Evolutionary conservation across 805 yeast genomes (phyloP).

Genomic region (Hanseniaspora lindneri): DNA sequence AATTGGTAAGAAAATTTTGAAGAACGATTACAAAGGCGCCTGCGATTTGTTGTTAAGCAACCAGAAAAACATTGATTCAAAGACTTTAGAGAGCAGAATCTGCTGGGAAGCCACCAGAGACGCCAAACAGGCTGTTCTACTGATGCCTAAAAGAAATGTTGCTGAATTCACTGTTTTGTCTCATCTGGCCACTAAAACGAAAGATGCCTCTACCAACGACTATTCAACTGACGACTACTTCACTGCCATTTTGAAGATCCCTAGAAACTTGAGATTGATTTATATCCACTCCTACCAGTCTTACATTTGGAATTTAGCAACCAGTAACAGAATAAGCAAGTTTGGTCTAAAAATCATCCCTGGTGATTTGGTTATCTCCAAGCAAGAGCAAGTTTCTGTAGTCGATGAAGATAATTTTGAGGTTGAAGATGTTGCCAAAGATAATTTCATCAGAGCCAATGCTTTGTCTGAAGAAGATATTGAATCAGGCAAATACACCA

Average conservation of each 20-base stretch:
- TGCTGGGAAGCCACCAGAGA: constrained; percentile 68
- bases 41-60: constrained; percentile 70
- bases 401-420: constrained; percentile 44
- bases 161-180: constrained; percentile 71
- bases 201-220: constrained; percentile 34
- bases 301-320: constrained; percentile 83
- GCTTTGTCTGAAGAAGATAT: constrained; percentile 66
- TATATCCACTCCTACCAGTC: constrained; percentile 97
- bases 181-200: constrained; percentile 42
- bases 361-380: constrained; percentile 62
- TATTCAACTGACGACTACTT: constrained; percentile 49
- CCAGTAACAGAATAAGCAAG: constrained; percentile 58
- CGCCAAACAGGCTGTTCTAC: constrained; percentile 49
- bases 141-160: constrained; percentile 77
- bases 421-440: constrained; percentile 55
- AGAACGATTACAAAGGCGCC: constrained; percentile 68
- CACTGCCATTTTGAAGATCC: constrained; percentile 75
- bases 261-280: constrained; percentile 84
- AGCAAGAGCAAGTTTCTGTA: constrained; percentile 23
- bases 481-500: constrained; percentile 43
- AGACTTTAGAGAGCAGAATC: constrained; percentile 68
- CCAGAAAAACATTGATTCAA: constrained; percentile 74
- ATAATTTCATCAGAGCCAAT: constrained; percentile 52
- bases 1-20: constrained; percentile 61
- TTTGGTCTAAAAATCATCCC: constrained; percentile 59